These are phyloP conservation scores for Sugiyamaella floridensis DNA, from an alignment of 805 yeast genomes.

Conservation along the genomic window DNA sequence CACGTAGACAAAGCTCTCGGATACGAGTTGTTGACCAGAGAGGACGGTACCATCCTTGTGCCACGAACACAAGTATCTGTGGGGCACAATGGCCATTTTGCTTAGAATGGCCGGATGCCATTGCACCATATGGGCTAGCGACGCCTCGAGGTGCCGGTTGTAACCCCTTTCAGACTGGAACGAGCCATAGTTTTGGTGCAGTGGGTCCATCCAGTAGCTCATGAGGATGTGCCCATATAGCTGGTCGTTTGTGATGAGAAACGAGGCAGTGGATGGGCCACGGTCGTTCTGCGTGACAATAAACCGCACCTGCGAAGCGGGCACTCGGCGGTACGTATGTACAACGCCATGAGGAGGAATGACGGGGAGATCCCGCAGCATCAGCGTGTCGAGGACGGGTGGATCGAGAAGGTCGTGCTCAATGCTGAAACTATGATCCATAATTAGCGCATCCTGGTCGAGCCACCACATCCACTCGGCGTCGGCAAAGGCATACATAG, in stretches of 20 bases:
- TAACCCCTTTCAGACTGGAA: constrained; percentile 44
- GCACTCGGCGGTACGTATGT: constrained; percentile 57
- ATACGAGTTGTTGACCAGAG: constrained; percentile 17
- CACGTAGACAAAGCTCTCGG: constrained; percentile 25
- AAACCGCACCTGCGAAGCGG: constrained; percentile 49
- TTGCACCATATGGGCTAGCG: constrained; percentile 76
- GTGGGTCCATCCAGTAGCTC: constrained; percentile 72
- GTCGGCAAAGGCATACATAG: constrained; percentile 84
- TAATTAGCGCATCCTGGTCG: constrained; percentile 65
- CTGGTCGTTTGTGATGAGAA: constrained; percentile 59
- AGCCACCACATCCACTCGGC: constrained; percentile 87
- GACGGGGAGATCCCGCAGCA: constrained; percentile 66
- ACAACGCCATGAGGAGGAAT: constrained; percentile 36
- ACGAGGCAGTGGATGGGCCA: constrained; percentile 62
- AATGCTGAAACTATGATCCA: constrained; percentile 60
- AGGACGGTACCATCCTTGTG: constrained; percentile 26
- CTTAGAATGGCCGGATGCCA: constrained; percentile 87
- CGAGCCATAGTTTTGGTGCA: constrained; percentile 57
- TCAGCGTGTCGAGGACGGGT: constrained; percentile 51
- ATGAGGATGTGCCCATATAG: constrained; percentile 59
- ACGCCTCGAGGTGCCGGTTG: constrained; percentile 42
- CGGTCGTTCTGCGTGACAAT: constrained; percentile 64
- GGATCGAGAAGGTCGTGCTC: constrained; percentile 54
- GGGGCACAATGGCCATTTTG: constrained; percentile 65
- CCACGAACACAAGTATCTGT: constrained; percentile 43